phyloP scores from a whole-genome alignment of 139 green algal species.

The Diplosphaera chodatii region DNA sequence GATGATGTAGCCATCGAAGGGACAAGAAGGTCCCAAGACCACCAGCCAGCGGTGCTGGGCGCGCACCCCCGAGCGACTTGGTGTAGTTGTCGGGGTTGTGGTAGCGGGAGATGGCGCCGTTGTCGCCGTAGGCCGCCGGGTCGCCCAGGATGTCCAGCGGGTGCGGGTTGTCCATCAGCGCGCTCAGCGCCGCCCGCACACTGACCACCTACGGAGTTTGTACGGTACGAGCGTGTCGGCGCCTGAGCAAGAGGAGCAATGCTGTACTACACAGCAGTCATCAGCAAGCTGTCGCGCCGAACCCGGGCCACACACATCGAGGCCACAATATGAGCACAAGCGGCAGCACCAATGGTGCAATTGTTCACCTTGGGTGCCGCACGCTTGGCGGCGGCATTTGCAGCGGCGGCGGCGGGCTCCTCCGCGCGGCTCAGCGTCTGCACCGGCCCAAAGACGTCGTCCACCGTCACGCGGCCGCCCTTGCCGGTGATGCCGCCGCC shows the following conservation, averaged over 20 bases:
- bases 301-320: too few relatives aligned
- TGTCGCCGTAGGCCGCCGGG: slow-evolving; percentile 69
- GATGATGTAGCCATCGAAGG: too few relatives aligned
- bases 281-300: too few relatives aligned
- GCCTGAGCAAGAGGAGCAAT: too few relatives aligned
- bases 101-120: slow-evolving; percentile 83
- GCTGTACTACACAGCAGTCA: too few relatives aligned
- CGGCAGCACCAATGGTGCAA: too few relatives aligned
- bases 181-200: slow-evolving; percentile 37
- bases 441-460: background rate
- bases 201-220: background rate
- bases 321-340: too few relatives aligned
- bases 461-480: background rate
- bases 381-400: background rate
- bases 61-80: slow-evolving; percentile 32
- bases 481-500: too few relatives aligned
- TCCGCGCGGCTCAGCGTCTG: background rate
- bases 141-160: slow-evolving; percentile 89
- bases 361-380: background rate
- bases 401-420: background rate
- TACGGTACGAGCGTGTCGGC: too few relatives aligned
- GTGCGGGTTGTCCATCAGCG: slow-evolving; percentile 88
- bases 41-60: too few relatives aligned
- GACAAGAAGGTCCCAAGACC: too few relatives aligned
- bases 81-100: slow-evolving; percentile 98